Evolutionary conservation across 2,329 filamentous ascomycete species (phyloP).

Genomic region (Pyrenophora teres): DNA sequence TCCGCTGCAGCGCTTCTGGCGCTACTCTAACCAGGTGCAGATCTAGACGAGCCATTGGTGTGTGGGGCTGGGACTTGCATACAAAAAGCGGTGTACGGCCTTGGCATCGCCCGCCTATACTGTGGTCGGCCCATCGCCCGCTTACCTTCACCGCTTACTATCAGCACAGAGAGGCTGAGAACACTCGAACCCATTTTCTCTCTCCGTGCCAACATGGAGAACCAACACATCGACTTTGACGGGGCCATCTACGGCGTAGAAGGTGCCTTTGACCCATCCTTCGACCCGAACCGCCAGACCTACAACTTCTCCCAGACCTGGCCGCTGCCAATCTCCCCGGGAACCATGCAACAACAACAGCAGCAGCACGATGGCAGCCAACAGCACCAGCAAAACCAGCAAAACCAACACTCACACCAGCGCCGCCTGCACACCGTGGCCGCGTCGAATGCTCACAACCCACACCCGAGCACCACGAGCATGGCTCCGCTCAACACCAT

Average conservation of each 20-base stretch:
- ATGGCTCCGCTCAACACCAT: slow-evolving; percentile 43
- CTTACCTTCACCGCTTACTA: slow-evolving; percentile 34
- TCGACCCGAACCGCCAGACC: slow-evolving; percentile 43
- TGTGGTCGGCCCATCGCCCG: slow-evolving; percentile 27
- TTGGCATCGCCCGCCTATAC: slow-evolving; percentile 16
- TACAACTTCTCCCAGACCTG: slow-evolving; percentile 43
- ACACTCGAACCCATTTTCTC: slow-evolving; percentile 27
- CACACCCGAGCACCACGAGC: slow-evolving; percentile 32
- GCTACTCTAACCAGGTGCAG: slow-evolving; percentile 26
- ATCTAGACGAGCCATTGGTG: slow-evolving; percentile 16
- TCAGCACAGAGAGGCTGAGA: slow-evolving; percentile 46
- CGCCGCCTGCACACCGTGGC: slow-evolving; percentile 37
- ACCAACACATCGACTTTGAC: slow-evolving; percentile 48
- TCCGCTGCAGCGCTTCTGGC: slow-evolving; percentile 36
- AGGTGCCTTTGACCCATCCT: slow-evolving; percentile 46
- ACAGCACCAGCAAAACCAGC: slow-evolving; percentile 23
- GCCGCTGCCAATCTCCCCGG: slow-evolving; percentile 46
- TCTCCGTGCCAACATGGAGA: slow-evolving; percentile 49
- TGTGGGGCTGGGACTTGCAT: slow-evolving; percentile 17
- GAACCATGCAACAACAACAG: slow-evolving; percentile 37
- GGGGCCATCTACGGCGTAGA: slow-evolving; percentile 42
- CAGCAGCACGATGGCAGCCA: slow-evolving; percentile 20
- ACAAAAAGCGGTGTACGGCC: slow-evolving; percentile 19
- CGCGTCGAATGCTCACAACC: slow-evolving; percentile 29
- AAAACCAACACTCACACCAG: slow-evolving; percentile 29